Conservation (phyloP, 495 filamentous ascomycete species). For the Hypomontagnella submonticulosa region DNA sequence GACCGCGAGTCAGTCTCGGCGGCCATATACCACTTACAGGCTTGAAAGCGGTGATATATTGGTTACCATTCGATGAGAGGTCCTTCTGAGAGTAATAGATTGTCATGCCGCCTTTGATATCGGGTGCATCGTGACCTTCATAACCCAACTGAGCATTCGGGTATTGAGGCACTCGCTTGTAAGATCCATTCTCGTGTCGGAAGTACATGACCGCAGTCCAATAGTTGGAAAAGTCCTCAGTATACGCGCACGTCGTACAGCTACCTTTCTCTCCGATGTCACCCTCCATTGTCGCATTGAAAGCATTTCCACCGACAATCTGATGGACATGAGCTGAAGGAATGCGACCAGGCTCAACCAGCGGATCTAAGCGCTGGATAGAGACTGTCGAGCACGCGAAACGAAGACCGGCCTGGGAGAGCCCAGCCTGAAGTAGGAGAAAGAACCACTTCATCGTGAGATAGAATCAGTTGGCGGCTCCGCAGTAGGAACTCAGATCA, state of each 20-base stretch:
- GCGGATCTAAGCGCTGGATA: constrained; percentile 59
- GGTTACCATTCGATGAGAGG: constrained; percentile 52
- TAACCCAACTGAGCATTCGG: constrained; percentile 55
- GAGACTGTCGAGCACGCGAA: constrained; percentile 60
- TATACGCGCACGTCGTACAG: constrained; percentile 59
- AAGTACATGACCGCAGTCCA: constrained; percentile 65
- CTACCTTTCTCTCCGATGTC: constrained; percentile 56
- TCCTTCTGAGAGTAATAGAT: constrained; percentile 64
- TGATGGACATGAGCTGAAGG: constrained; percentile 62
- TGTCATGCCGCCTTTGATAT: constrained; percentile 63
- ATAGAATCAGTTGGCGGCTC: not conserved
- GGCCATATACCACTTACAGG: constrained; percentile 49
- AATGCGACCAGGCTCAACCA: constrained; percentile 57
- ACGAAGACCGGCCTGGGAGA: constrained; percentile 55
- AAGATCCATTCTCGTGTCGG: constrained; percentile 61
- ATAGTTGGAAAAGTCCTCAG: constrained; percentile 61
- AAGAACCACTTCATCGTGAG: constrained; percentile 27
- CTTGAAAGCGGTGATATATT: constrained; percentile 60
- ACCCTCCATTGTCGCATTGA: constrained; percentile 59
- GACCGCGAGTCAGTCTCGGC: no score
- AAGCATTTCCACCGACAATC: constrained; percentile 61
- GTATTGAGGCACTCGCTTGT: constrained; percentile 60
- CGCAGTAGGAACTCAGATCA: not conserved
- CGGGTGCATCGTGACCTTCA: constrained; percentile 48
- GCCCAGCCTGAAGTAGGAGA: constrained; percentile 16